A percentile compares a stretch with the other conserved stretches of the same genome.
Conservation (phyloP, 345 rosid genomes). For the Syzygium oleosum region DNA sequence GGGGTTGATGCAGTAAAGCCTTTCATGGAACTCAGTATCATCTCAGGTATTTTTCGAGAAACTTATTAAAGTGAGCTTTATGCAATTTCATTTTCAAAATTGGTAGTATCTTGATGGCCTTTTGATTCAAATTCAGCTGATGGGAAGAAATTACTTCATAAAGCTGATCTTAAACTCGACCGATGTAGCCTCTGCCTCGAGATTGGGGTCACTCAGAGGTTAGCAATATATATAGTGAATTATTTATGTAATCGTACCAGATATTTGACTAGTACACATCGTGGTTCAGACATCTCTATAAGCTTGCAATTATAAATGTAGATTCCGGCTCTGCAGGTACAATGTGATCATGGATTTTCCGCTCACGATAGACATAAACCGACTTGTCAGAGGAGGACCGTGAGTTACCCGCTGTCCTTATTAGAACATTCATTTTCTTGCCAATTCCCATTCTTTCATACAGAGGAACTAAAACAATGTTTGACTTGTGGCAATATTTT, state of each 20-base stretch:
- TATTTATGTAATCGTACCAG: background rate
- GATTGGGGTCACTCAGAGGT: conserved; percentile 33
- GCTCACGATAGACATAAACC: conserved; percentile 19
- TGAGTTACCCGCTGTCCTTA: conserved; percentile 13
- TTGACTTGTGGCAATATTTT: background rate
- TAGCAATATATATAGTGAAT: background rate
- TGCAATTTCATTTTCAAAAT: background rate
- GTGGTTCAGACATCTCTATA: background rate
- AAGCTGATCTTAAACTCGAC: conserved; percentile 27
- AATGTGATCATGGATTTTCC: conserved; percentile 44
- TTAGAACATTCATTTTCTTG: background rate
- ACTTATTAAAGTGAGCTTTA: background rate
- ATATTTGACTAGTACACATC: background rate
- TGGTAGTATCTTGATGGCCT: background rate
- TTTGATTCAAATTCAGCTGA: conserved; percentile 13
- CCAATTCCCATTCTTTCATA: background rate
- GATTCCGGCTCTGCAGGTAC: conserved; percentile 14
- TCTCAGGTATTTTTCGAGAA: conserved; percentile 13
- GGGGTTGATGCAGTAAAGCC: conserved; percentile 27
- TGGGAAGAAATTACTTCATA: conserved; percentile 24
- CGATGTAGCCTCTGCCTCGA: conserved; percentile 30
- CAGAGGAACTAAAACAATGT: background rate
- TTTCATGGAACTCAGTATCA: conserved; percentile 23
- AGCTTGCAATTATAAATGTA: background rate
- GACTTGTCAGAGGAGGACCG: conserved; percentile 43